Evolutionary conservation across 352 stramenopile species (phyloP).

Genomic region (Globisporangium carolinianum): DNA sequence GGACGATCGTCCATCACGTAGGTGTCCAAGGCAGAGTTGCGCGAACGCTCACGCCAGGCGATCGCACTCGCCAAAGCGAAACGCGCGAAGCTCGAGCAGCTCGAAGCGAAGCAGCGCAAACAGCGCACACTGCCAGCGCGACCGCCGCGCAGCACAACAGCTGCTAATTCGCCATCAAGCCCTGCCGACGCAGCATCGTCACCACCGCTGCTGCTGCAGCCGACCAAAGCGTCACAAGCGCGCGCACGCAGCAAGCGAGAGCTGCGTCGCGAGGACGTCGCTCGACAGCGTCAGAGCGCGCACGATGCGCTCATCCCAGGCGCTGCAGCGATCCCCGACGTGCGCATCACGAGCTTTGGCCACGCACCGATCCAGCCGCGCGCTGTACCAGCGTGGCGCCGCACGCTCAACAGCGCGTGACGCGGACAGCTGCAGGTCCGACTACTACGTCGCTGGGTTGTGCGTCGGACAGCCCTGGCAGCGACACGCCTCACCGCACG

Average conservation of each 20-base stretch:
- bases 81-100: conserved; percentile 31
- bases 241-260: conserved; percentile 39
- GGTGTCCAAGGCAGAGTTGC: conserved; percentile 37
- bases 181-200: background rate
- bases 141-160: conserved; percentile 10
- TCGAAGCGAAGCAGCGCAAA: conserved; percentile 29
- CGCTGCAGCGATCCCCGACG: conserved; percentile 33
- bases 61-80: conserved; percentile 56
- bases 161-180: background rate
- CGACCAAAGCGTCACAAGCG: conserved; percentile 50
- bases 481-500: conserved; percentile 70
- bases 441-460: conserved; percentile 33
- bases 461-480: conserved; percentile 72
- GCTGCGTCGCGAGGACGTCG: conserved; percentile 24
- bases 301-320: conserved; percentile 54
- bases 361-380: conserved; percentile 60
- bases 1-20: conserved; percentile 3
- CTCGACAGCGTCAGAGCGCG: conserved; percentile 32
- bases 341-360: conserved; percentile 64
- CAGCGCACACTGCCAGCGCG: conserved; percentile 34
- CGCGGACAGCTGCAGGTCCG: too few relatives aligned
- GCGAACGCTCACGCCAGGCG: conserved; percentile 39
- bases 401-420: conserved; percentile 6
- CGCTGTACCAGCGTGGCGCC: conserved; percentile 47
- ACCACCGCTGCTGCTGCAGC: conserved; percentile 22